Evolutionary conservation across 345 rosid genomes (phyloP), one percentile per base, ranked within the genome.

Genomic region (Euclidium syriacum): DNA sequence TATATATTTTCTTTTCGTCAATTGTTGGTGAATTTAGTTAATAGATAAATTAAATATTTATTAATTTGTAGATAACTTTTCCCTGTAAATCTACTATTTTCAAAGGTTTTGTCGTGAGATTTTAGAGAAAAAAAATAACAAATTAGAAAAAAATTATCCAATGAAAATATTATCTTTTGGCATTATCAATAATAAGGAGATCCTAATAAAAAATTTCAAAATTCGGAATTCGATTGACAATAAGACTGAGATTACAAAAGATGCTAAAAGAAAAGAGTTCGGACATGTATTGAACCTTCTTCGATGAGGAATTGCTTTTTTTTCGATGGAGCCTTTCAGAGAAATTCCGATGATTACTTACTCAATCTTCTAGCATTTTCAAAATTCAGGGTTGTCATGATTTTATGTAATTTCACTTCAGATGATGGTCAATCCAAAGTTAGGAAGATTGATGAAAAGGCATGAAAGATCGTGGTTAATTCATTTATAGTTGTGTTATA

Each of bases 271-370:
- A 44, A 17, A 1, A 23, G 24, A 44, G 29, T 38, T 40, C 11
- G 55, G 20, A 61, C 55, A 55, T 61, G 56, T 47, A 61, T n/a
- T 14, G 12, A 47, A 20, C 55, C 34, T 32, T 33, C 14, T 15
- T 61, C 66, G 55, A 47, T 23, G 55, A 61, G 55, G n/a, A 5
- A 15, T 32, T 48, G 36, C 32, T 44, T 23, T 47, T 48, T n/a
- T 23, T 47, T 46, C 46, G 1, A 33, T 9, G 16, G 55, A 46
- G 34, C 44, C 43, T 17, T 33, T 46, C 27, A 29, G 26, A 41
- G 25, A 27, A 58, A 40, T 27, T 57, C 10, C 17, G 35, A 10
- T 10, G 24, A 40, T 57, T 33, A 55, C 32, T 53, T 42, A 1
- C 24, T 20, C 9, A 19, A 42, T 34, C 41, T 3, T 10, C 9